Evolutionary conservation across 2,329 filamentous ascomycete genomes (phyloP).

Genomic region (Cytospora mali): DNA sequence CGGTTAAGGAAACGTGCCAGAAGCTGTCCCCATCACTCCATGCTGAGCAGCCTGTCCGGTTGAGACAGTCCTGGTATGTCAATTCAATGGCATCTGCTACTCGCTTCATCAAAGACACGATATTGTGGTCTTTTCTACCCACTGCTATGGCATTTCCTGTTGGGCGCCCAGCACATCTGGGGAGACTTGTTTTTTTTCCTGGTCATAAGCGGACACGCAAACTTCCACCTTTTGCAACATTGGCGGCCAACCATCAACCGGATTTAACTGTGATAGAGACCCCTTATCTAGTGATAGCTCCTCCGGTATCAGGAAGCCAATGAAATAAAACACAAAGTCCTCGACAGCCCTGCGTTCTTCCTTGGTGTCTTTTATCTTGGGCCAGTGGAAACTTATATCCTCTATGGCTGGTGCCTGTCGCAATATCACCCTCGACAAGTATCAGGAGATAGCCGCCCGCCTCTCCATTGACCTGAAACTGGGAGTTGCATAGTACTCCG

Average conservation of each 20-base stretch:
- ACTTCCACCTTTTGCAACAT: conserved; percentile 2
- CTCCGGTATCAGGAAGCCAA: conserved; percentile 8
- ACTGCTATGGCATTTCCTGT: background rate
- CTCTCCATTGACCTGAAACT: conserved; percentile 1
- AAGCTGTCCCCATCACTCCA: conserved; percentile 6
- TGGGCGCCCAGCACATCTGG: background rate
- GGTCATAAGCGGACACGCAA: background rate
- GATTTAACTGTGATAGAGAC: background rate
- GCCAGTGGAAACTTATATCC: background rate
- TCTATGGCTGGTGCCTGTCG: conserved; percentile 1
- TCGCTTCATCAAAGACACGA: background rate
- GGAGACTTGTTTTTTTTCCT: background rate
- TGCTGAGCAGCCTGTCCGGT: background rate
- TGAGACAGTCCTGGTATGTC: background rate
- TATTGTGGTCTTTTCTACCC: background rate
- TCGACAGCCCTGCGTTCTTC: background rate
- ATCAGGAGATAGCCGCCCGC: conserved; percentile 1
- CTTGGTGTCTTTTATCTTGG: background rate
- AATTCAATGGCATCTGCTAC: conserved; percentile 10
- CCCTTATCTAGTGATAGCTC: background rate
- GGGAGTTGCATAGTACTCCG: background rate
- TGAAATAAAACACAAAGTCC: conserved; percentile 12
- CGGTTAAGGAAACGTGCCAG: conserved; percentile 12
- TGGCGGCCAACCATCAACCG: conserved; percentile 8
- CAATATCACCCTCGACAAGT: conserved; percentile 1